Conservation (phyloP, 345 rosid species). For the Eucalyptus cloeziana region DNA sequence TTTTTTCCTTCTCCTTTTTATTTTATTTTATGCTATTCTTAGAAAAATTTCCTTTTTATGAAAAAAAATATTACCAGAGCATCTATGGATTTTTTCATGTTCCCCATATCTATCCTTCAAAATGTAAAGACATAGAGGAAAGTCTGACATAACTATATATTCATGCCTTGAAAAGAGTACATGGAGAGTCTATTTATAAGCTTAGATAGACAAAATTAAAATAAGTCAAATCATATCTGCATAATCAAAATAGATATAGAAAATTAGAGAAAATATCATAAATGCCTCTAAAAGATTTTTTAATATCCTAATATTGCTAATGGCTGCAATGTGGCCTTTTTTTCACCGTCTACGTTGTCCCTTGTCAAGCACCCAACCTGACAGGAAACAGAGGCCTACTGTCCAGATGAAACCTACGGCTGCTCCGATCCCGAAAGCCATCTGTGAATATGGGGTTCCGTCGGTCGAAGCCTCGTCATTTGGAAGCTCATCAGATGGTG, state of each 20-base stretch:
- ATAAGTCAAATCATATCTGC: too few species aligned
- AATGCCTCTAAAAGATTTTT: too few species aligned
- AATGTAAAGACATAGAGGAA: neutral
- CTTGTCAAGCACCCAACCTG: constrained; percentile 4
- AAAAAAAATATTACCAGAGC: neutral
- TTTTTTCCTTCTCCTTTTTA: neutral
- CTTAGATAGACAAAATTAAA: too few species aligned
- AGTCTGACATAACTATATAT: neutral
- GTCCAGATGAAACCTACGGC: constrained; percentile 1
- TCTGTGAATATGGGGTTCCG: neutral
- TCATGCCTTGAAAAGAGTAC: too few species aligned
- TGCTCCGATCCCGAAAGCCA: constrained; percentile 4
- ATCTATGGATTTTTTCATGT: neutral
- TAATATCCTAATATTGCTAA: too few species aligned
- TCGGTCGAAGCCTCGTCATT: neutral
- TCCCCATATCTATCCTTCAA: neutral
- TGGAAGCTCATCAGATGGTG: neutral
- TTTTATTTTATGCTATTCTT: neutral
- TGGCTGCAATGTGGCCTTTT: neutral
- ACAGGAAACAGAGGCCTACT: constrained; percentile 3
- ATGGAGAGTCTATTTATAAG: too few species aligned
- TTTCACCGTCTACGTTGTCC: neutral
- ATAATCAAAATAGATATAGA: too few species aligned
- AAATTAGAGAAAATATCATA: too few species aligned
- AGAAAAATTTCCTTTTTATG: neutral